Percentiles rank a stretch among this genome's conserved stretches.
phyloP scores from a whole-genome alignment of 2,329 filamentous ascomycete species.

The Aspergillus neoniger region DNA sequence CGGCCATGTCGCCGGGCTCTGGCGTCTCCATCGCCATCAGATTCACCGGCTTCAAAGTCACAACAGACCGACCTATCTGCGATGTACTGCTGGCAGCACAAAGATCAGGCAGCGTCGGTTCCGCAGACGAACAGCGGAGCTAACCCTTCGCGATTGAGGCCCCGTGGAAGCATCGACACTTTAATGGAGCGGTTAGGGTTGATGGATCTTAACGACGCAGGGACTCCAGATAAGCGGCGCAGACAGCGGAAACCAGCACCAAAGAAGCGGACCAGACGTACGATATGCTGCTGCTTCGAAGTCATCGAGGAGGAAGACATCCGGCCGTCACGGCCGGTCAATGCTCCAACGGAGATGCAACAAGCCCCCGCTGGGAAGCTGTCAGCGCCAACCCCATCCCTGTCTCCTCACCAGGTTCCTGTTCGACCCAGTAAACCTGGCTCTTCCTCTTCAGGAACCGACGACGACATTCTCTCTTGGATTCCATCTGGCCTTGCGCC shows the following conservation, averaged over 20 bases:
- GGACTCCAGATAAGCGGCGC: conserved; percentile 14
- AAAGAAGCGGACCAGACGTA: conserved; percentile 27
- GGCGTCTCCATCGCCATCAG: conserved; percentile 43
- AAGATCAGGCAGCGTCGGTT: conserved; percentile 68
- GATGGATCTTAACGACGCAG: conserved; percentile 59
- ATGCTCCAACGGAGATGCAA: neutral
- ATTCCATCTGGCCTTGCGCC: conserved; percentile 70
- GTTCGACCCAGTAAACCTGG: neutral
- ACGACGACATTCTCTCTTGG: conserved; percentile 59
- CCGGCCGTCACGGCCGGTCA: conserved; percentile 14
- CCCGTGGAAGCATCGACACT: conserved; percentile 83
- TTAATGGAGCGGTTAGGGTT: conserved; percentile 77
- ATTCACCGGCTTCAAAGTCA: conserved; percentile 23
- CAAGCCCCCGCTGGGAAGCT: neutral
- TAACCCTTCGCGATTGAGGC: conserved; percentile 51
- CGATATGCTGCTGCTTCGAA: conserved; percentile 39
- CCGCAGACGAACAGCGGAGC: conserved; percentile 26
- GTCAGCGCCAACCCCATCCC: conserved; percentile 8
- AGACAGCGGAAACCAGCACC: conserved; percentile 16
- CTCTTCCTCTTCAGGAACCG: conserved; percentile 40
- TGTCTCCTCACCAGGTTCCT: conserved; percentile 5
- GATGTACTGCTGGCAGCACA: conserved; percentile 93
- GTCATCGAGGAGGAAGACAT: conserved; percentile 33
- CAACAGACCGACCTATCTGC: conserved; percentile 32
- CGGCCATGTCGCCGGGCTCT: conserved; percentile 77